Evolutionary conservation across 768 basidiomycete genomes (phyloP).

Genomic region (Gymnopilus junonius): DNA sequence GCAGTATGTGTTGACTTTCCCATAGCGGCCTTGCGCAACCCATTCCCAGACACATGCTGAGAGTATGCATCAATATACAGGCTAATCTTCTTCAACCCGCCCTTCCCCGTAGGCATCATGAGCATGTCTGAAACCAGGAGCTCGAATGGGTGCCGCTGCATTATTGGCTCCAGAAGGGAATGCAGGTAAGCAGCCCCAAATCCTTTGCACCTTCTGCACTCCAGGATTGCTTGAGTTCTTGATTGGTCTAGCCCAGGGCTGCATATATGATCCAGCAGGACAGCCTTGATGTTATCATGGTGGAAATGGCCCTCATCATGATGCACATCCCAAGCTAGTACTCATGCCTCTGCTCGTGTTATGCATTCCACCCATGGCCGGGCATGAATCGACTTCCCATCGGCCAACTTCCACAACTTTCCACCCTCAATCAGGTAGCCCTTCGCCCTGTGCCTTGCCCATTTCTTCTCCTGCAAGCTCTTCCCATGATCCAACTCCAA

Average conservation of each 20-base stretch:
- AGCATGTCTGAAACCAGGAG: slow-evolving; percentile 37
- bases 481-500: slow-evolving; percentile 20
- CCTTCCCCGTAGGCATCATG: slow-evolving; percentile 34
- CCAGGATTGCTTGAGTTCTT: slow-evolving; percentile 27
- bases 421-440: slow-evolving; percentile 30
- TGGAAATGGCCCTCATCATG: slow-evolving; percentile 35
- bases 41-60: slow-evolving; percentile 34
- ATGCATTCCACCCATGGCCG: slow-evolving; percentile 31
- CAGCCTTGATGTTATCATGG: slow-evolving; percentile 36
- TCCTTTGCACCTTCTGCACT: slow-evolving; percentile 30
- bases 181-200: slow-evolving; percentile 35
- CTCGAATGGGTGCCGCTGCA: slow-evolving; percentile 29
- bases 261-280: slow-evolving; percentile 27
- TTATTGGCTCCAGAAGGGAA: slow-evolving; percentile 40
- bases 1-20: slow-evolving; percentile 28
- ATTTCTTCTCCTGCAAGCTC: slow-evolving; percentile 13
- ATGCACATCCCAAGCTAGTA: slow-evolving; percentile 25
- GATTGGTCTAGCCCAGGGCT: slow-evolving; percentile 33
- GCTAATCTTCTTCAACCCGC: slow-evolving; percentile 31
- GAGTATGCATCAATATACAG: slow-evolving; percentile 36
- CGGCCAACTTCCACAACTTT: slow-evolving; percentile 31
- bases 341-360: slow-evolving; percentile 28
- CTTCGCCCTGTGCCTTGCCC: slow-evolving; percentile 28
- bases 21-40: slow-evolving; percentile 30
- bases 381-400: slow-evolving; percentile 15